Evolutionary conservation across 2,329 filamentous ascomycete genomes (phyloP).

Genomic region (Amesomyces nigricolor): DNA sequence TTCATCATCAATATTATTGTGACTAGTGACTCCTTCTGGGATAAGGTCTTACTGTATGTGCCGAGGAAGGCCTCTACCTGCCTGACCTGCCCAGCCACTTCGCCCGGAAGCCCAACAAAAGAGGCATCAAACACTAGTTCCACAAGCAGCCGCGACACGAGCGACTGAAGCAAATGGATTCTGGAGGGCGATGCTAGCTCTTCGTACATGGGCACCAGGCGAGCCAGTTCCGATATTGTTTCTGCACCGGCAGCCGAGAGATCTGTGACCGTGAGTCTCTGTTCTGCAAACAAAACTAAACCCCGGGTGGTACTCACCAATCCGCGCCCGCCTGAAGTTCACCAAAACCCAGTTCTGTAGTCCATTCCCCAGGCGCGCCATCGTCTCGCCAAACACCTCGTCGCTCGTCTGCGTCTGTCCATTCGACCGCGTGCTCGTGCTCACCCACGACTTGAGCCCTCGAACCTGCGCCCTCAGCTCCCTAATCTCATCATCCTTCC

Average conservation of each 20-base stretch:
- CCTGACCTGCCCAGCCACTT: conserved; percentile 47
- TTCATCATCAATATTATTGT: neutral
- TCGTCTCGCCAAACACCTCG: conserved; percentile 58
- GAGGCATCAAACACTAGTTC: conserved; percentile 57
- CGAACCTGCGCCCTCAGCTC: conserved; percentile 54
- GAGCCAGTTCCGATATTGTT: conserved; percentile 39
- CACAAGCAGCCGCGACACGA: conserved; percentile 55
- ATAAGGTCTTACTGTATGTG: conserved; percentile 35
- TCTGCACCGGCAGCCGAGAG: conserved; percentile 38
- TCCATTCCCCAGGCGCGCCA: conserved; percentile 58
- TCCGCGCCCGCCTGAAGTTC: conserved; percentile 58
- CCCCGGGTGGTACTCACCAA: conserved; percentile 38
- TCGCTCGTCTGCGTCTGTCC: conserved; percentile 60
- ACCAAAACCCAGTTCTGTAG: conserved; percentile 70
- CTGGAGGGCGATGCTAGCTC: conserved; percentile 50
- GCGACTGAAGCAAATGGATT: conserved; percentile 57
- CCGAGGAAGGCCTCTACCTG: conserved; percentile 43
- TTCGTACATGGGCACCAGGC: conserved; percentile 54
- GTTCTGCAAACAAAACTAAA: neutral
- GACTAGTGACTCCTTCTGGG: conserved; percentile 3
- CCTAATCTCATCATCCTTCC: conserved; percentile 52
- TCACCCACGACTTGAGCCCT: conserved; percentile 67
- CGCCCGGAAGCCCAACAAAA: conserved; percentile 55
- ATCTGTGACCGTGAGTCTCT: conserved; percentile 34
- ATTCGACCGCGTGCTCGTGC: conserved; percentile 56